A percentile compares a stretch with the other conserved stretches of the same genome.
Conservation (phyloP, 345 rosid species). For the Citrus inodora region DNA sequence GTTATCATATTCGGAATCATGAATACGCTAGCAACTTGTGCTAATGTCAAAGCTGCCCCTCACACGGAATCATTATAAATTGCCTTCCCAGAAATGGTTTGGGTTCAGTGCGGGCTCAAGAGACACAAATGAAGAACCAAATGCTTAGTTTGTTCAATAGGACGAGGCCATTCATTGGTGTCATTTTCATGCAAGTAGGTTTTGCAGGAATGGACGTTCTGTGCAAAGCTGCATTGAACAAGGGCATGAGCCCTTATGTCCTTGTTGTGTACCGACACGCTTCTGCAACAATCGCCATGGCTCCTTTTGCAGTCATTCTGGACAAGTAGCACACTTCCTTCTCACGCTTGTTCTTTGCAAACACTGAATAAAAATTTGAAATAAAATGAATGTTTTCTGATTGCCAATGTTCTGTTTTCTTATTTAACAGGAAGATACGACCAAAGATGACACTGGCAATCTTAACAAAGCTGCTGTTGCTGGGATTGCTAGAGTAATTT, state of each 20-base stretch:
- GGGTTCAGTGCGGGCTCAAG: not conserved
- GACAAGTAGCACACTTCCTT: slow-evolving; percentile 45
- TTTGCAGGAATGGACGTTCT: slow-evolving; percentile 85
- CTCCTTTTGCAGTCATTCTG: slow-evolving; percentile 67
- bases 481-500: slow-evolving; percentile 70
- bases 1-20: not conserved
- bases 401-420: not conserved
- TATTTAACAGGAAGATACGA: slow-evolving; percentile 53
- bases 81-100: not conserved
- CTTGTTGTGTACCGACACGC: slow-evolving; percentile 88
- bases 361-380: not conserved
- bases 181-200: slow-evolving; percentile 78
- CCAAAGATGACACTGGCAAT: slow-evolving; percentile 70
- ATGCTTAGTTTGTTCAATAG: slow-evolving; percentile 23
- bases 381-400: not conserved
- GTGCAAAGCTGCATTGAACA: slow-evolving; percentile 69
- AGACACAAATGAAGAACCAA: slow-evolving; percentile 20
- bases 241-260: slow-evolving; percentile 84
- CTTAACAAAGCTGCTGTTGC: slow-evolving; percentile 59
- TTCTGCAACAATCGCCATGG: slow-evolving; percentile 66
- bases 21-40: not conserved
- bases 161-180: slow-evolving; percentile 59
- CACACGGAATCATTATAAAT: not conserved
- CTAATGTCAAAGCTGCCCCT: not conserved
- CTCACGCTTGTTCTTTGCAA: not conserved